A percentile compares a stretch with the other conserved stretches of the same genome.
Evolutionary conservation across 176 grass and related monocot species (phyloP).

Genomic region (Musa acuminata): DNA sequence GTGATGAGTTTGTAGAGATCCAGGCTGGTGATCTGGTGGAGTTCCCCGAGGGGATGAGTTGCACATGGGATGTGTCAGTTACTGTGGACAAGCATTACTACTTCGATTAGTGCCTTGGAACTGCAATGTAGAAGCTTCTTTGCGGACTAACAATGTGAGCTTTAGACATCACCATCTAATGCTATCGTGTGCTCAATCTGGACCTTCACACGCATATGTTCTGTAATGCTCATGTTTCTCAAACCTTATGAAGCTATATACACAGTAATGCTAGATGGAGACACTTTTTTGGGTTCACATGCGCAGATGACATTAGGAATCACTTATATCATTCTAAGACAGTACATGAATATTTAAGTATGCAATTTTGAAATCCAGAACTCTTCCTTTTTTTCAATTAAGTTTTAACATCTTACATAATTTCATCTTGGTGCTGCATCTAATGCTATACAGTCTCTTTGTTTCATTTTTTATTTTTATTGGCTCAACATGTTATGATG

Average conservation of each 20-base stretch:
- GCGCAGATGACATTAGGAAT: too few species aligned
- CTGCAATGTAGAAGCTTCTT: neutral
- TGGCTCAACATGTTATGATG: too few species aligned
- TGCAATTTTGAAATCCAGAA: too few species aligned
- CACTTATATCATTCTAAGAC: too few species aligned
- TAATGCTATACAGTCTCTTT: too few species aligned
- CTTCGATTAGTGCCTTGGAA: slow-evolving; percentile 43
- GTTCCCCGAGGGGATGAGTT: slow-evolving; percentile 94
- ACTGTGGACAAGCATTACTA: slow-evolving; percentile 96
- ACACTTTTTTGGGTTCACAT: too few species aligned
- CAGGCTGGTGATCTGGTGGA: slow-evolving; percentile 79
- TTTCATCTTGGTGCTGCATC: too few species aligned
- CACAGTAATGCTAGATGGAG: neutral
- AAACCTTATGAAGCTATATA: neutral
- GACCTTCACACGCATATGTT: neutral
- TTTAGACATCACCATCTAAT: neutral
- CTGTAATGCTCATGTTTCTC: neutral
- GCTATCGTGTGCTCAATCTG: neutral
- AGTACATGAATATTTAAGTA: too few species aligned
- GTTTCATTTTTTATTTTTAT: too few species aligned
- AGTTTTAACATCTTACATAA: too few species aligned
- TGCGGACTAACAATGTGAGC: neutral
- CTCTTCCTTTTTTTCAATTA: too few species aligned
- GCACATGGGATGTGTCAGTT: slow-evolving; percentile 91
- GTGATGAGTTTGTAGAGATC: slow-evolving; percentile 75